Evolutionary conservation across 1,284 basidiomycete genomes (phyloP).

Genomic region (Rhodotorula sp.): DNA sequence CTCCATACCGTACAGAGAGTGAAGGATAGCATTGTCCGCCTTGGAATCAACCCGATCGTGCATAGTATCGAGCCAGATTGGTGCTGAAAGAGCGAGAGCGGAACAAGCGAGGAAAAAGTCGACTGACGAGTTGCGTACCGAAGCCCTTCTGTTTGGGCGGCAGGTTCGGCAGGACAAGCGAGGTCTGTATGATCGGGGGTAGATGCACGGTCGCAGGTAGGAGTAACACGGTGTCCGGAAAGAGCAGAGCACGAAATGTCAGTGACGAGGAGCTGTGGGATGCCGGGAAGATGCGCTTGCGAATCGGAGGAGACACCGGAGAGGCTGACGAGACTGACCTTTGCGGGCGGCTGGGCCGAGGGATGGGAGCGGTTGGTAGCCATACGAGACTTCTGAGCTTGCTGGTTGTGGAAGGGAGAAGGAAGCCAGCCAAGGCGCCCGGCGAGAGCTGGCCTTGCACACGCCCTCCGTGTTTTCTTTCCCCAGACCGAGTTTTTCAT

Average conservation of each 20-base stretch:
- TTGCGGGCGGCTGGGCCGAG: conserved; percentile 5
- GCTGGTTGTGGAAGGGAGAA: neutral
- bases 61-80: neutral
- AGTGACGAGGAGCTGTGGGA: neutral
- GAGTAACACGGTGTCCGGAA: neutral
- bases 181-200: neutral
- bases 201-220: neutral
- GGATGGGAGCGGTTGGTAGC: neutral
- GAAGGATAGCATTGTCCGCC: neutral
- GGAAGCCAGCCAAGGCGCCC: neutral
- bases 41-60: no score
- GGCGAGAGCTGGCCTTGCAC: neutral
- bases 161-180: conserved; percentile 30
- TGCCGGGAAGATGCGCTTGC: neutral
- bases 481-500: neutral
- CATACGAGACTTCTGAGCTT: neutral
- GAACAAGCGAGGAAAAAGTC: no score
- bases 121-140: conserved; percentile 14
- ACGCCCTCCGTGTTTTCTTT: neutral
- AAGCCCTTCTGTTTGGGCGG: conserved; percentile 45
- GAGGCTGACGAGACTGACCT: neutral
- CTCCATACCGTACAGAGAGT: neutral
- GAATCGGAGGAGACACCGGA: neutral
- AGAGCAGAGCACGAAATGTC: neutral
- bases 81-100: neutral